Evolutionary conservation across 2,329 filamentous ascomycete genomes (phyloP), one percentile per base, ranked within the genome.

Genomic region (Arachnomyces sp.): DNA sequence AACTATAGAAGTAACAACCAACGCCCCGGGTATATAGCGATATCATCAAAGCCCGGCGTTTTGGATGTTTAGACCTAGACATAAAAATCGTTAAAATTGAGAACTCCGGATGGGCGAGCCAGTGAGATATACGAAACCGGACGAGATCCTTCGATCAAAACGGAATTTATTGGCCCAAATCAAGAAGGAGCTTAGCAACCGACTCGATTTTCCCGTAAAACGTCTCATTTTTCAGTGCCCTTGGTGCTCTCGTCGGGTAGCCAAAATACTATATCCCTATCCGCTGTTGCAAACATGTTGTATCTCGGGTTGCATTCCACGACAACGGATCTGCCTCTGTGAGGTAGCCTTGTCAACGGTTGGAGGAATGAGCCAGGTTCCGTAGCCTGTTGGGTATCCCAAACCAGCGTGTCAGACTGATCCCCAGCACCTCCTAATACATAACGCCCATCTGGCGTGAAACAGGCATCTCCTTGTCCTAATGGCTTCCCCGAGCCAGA

Each of bases 241-340:
- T 54, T 59, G n/a, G 53, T 46, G 30, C 45, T 44, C 32, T 78
- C 75, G 57, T 87, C 83, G 1, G 84, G 84, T 28, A 86, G 62
- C 84, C 84, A 89, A 52, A 89, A 86, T 14, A 86, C 65, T 44
- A 87, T 69, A 39, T 95, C 88, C 55, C 83, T 83, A 53, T 96
- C 89, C 3, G 87, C 92, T 33, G 83, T 92, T 7, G 87, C 89
- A 50, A 96, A 75, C 68, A 95, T 81, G 62, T 96, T 95, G 63
- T 84, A 92, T 36, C 89, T 76, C 17, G 89, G 92, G 58, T 95
- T 96, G 60, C 88, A 92, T 15, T 84, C 86, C 31, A 95, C 72
- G 9, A 94, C 75, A 1, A 84, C 84, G 38, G 78, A 64, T 78
- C 80, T 58, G 71, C 79, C 67, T 75, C 64, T 54, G 45, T 66